phyloP scores from a whole-genome alignment of 352 stramenopile species.

The Phytophthora aleatoria region DNA sequence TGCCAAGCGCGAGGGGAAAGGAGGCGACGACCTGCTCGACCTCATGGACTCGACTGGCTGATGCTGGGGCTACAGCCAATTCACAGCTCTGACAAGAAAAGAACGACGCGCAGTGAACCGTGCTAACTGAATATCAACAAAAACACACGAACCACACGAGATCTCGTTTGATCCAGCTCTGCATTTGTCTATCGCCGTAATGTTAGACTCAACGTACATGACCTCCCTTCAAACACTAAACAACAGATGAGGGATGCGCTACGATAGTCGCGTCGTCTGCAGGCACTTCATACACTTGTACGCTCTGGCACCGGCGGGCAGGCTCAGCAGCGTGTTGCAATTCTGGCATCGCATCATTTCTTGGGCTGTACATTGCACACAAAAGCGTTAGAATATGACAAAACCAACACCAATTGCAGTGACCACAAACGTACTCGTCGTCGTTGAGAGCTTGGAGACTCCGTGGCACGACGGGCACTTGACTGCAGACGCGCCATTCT shows the following conservation, averaged over 20 bases:
- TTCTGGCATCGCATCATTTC: conserved; percentile 90
- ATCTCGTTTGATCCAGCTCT: conserved; percentile 26
- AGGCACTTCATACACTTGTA: conserved; percentile 92
- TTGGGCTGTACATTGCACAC: conserved; percentile 54
- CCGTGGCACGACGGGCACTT: conserved; percentile 84
- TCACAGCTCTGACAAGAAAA: background rate
- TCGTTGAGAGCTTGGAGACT: conserved; percentile 84
- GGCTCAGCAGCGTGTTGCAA: conserved; percentile 84
- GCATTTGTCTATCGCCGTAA: conserved; percentile 18
- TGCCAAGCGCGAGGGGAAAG: conserved; percentile 50
- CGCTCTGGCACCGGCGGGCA: conserved; percentile 75
- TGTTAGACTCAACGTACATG: background rate
- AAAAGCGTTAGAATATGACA: conserved; percentile 26
- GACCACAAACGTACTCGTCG: conserved; percentile 66
- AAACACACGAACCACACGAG: background rate
- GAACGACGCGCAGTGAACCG: background rate
- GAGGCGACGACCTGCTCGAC: conserved; percentile 79
- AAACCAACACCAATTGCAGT: background rate
- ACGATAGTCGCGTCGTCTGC: conserved; percentile 80
- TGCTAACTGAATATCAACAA: background rate
- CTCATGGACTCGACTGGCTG: conserved; percentile 85
- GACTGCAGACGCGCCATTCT: conserved; percentile 74
- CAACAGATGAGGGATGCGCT: conserved; percentile 24
- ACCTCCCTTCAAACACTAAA: conserved; percentile 15
- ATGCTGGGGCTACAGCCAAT: background rate